Percentiles rank a stretch among this genome's conserved stretches.
Evolutionary conservation across 1,284 basidiomycete species (phyloP).

Genomic region (Mycosarcoma mackinlayi): DNA sequence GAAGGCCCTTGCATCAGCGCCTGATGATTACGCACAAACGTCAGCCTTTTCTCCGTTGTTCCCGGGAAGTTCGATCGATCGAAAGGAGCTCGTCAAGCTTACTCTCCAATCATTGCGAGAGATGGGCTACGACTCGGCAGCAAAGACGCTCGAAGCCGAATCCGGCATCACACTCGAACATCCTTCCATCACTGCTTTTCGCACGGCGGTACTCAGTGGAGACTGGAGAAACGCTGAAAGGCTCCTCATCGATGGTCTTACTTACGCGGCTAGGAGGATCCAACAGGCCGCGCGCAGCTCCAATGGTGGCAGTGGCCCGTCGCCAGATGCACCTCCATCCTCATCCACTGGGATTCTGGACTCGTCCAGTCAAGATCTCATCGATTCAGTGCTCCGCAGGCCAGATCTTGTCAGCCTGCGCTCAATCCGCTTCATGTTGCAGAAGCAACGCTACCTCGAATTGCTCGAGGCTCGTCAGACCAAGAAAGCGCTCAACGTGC

Average conservation of each 20-base stretch:
- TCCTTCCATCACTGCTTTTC: conserved; percentile 81
- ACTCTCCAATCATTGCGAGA: conserved; percentile 90
- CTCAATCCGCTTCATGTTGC: conserved; percentile 85
- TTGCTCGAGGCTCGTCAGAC: conserved; percentile 85
- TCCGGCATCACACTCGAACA: conserved; percentile 90
- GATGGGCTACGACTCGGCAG: conserved; percentile 92
- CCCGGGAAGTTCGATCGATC: conserved; percentile 69
- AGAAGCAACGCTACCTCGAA: conserved; percentile 95
- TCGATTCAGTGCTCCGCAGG: conserved; percentile 52
- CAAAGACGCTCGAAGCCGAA: conserved; percentile 86
- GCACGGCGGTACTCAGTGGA: conserved; percentile 82
- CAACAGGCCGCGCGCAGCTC: conserved; percentile 24
- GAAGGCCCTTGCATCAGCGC: not conserved
- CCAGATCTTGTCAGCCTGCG: conserved; percentile 45
- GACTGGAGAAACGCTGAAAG: conserved; percentile 84
- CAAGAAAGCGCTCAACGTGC: conserved; percentile 83
- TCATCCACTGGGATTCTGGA: conserved; percentile 15
- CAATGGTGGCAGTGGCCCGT: not conserved
- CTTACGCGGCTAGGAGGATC: conserved; percentile 42
- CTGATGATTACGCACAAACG: conserved; percentile 29
- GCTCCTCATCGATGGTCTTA: conserved; percentile 73
- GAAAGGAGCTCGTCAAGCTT: conserved; percentile 90
- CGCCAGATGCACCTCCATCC: conserved; percentile 14
- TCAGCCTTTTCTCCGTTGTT: conserved; percentile 29
- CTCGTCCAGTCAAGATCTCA: conserved; percentile 22